phyloP scores from a whole-genome alignment of 2,329 filamentous ascomycete species.

The Calonectria pauciramosa region DNA sequence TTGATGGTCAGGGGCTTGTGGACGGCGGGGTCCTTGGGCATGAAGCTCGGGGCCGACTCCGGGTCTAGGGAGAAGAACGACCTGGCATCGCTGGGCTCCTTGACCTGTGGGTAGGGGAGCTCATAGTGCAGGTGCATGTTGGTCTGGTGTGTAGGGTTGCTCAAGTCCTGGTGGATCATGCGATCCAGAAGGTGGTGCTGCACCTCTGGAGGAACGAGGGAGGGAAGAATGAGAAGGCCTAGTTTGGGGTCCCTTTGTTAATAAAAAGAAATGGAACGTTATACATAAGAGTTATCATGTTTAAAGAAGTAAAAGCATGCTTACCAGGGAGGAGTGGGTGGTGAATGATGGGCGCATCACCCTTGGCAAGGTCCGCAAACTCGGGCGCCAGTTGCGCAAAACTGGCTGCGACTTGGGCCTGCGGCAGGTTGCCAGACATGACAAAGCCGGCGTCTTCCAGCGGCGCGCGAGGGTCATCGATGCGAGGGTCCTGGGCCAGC shows the following conservation, averaged over 20 bases:
- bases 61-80: conserved; percentile 70
- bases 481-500: conserved; percentile 66
- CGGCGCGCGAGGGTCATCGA: conserved; percentile 66
- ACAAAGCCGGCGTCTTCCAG: conserved; percentile 60
- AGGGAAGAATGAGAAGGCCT: conserved; percentile 86
- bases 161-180: conserved; percentile 83
- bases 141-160: conserved; percentile 81
- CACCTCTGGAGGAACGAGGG: conserved; percentile 76
- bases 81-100: conserved; percentile 36
- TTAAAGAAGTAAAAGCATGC: conserved; percentile 33
- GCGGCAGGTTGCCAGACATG: conserved; percentile 58
- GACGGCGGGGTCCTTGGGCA: conserved; percentile 78
- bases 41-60: conserved; percentile 67
- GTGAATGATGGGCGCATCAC: conserved; percentile 69
- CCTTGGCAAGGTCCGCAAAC: conserved; percentile 47
- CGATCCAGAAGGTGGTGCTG: conserved; percentile 80
- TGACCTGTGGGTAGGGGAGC: conserved; percentile 68
- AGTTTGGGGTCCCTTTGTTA: background rate
- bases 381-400: conserved; percentile 58
- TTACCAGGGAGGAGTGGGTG: conserved; percentile 78
- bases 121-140: conserved; percentile 91
- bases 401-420: conserved; percentile 57
- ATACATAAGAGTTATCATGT: too few relatives aligned
- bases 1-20: conserved; percentile 81
- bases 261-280: too few relatives aligned